Conservation (phyloP, 1,284 basidiomycete genomes). For the Ganoderma boninense region DNA sequence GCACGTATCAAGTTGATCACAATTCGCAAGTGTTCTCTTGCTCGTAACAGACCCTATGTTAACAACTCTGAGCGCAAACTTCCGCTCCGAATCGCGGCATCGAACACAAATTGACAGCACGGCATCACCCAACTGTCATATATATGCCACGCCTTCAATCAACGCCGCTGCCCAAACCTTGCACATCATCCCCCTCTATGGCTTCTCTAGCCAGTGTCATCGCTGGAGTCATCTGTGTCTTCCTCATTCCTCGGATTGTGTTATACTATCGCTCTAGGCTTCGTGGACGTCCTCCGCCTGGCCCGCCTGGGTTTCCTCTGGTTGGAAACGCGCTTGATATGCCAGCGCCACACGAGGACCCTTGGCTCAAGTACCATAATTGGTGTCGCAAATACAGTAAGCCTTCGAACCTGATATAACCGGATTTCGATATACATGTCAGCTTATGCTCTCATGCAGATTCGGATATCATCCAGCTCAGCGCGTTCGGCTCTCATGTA, state of each 20-base stretch:
- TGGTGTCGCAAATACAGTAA: conserved; percentile 27
- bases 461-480: conserved; percentile 33
- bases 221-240: background rate
- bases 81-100: too few relatives aligned
- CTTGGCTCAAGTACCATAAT: conserved; percentile 28
- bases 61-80: too few relatives aligned
- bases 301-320: conserved; percentile 34
- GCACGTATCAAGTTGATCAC: too few relatives aligned
- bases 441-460: conserved; percentile 7
- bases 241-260: background rate
- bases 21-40: too few relatives aligned
- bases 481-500: conserved; percentile 38
- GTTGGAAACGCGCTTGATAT: conserved; percentile 37
- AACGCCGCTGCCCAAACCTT: too few relatives aligned
- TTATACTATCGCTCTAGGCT: background rate
- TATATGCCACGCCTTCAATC: too few relatives aligned
- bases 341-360: conserved; percentile 22
- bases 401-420: background rate
- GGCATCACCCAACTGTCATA: too few relatives aligned
- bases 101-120: too few relatives aligned
- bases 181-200: background rate
- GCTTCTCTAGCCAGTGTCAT: background rate
- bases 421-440: too few relatives aligned
- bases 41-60: too few relatives aligned
- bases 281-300: conserved; percentile 29